Base-by-base conservation (phyloP, 2,329 filamentous ascomycete species). In the Aspergillus neoniger region DNA sequence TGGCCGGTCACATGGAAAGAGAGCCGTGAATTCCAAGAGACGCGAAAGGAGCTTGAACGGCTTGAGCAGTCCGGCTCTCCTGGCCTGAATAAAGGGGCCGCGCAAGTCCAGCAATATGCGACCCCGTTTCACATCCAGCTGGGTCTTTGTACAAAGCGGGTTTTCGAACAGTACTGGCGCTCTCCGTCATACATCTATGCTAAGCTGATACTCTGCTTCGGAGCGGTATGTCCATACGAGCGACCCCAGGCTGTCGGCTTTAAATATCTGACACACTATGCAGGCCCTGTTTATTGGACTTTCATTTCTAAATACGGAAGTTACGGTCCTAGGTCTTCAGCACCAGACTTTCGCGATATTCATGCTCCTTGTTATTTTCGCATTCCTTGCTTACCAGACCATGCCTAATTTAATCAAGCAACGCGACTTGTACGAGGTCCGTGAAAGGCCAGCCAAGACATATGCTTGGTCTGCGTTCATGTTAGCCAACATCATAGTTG, bases 331-430 rank as follows among this genome's bases (percentile, higher is more conserved):
- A 73, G 91, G 91, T 59, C 80, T 95, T 2, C 90, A 93, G 76
- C 95, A 95, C 77, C 91, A 95, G 71, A 91, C 93, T 86, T 95
- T 94, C 70, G 83, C 86, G 70, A 88, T 96, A 65, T 95, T 96
- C 83, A 90, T 93, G 82, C 78, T 94, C 44, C 77, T 89, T 28
- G 92, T 88, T 38, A 85, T 95, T 68, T 95, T 96, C 72, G 88
- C 88, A 14, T 72, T 76, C 48, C 66, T 79, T 10, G 69, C 74
- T 28, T 72, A 77, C 52, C 76, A 85, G 64, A 84, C 85, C 58
- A 84, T 85, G 74, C 84, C 85, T 0, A 72, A 81, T 5, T 86
- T 86, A 67, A 77, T 85, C 43, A 81, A 77, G 0, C 83, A 85
- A 65, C 78, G 84, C 23, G 78, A 80, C 2, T 75, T 86, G 1